phyloP scores from a whole-genome alignment of 202 grass and related monocot genomes.

The Panicum virgatum region DNA sequence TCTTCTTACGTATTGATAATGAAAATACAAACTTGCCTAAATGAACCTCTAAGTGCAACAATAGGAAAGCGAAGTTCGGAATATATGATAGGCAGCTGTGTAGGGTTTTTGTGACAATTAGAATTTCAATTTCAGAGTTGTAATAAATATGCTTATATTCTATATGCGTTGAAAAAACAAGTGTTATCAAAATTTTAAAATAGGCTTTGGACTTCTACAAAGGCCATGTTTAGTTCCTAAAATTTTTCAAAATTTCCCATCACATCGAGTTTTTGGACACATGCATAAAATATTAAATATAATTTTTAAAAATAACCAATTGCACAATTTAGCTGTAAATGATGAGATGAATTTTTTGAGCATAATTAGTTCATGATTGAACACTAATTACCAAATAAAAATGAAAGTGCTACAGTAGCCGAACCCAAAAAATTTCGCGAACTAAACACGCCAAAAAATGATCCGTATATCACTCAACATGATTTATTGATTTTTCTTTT shows the following conservation, averaged over 20 bases:
- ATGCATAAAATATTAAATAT: no score
- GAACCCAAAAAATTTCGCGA: no score
- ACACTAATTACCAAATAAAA: no score
- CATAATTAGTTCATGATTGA: no score
- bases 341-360: no score
- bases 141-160: neutral
- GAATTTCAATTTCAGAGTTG: neutral
- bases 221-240: no score
- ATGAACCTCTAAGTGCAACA: neutral
- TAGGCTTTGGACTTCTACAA: neutral
- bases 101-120: neutral
- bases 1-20: neutral
- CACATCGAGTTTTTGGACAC: no score
- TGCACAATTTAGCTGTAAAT: no score
- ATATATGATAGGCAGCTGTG: neutral
- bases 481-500: neutral
- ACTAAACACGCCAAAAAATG: no score
- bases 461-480: neutral
- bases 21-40: neutral
- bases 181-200: neutral
- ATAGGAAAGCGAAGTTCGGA: neutral
- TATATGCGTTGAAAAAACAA: neutral
- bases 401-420: no score
- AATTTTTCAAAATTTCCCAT: no score
- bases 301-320: no score